Conservation (phyloP, 2,329 filamentous ascomycete genomes). For the Calonectria pseudoreteaudii region DNA sequence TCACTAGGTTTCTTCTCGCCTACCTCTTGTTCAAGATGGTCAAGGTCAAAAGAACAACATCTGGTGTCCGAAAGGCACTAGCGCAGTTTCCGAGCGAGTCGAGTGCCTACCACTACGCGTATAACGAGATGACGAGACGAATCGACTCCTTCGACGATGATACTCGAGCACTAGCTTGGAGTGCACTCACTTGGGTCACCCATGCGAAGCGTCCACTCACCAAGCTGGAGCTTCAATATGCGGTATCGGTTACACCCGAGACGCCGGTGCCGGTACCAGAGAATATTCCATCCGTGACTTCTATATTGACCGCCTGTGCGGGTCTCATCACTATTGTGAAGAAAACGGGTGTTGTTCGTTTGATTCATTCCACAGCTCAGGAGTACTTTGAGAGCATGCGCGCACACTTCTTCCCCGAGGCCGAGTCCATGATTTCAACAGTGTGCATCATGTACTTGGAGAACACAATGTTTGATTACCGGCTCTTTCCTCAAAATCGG, state of each 20-base stretch:
- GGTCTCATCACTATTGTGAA: not conserved
- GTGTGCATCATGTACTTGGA: not conserved
- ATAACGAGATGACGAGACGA: not conserved
- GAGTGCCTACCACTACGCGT: not conserved
- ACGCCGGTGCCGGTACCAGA: not conserved
- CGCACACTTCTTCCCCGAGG: not conserved
- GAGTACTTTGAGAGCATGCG: not conserved
- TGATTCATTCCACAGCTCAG: not conserved
- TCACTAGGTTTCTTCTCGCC: not conserved
- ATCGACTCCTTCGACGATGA: not conserved
- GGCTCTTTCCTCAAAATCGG: not conserved
- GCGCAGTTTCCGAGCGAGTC: not conserved
- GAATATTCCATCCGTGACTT: not conserved
- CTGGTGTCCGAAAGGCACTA: not conserved
- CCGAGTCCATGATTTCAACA: not conserved
- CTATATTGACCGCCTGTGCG: not conserved
- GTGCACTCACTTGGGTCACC: not conserved
- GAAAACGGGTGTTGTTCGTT: not conserved
- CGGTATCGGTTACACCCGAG: not conserved
- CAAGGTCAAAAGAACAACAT: not conserved
- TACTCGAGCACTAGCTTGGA: not conserved
- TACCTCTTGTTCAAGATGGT: not conserved
- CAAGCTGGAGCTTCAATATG: not conserved
- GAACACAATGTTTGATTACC: not conserved
- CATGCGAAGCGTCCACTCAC: not conserved